Percentiles rank a stretch among this genome's conserved stretches.
These are phyloP conservation scores for Plasmodium gonderi DNA, from an alignment of 169 alveolate genomes.

Conservation along the genomic window DNA sequence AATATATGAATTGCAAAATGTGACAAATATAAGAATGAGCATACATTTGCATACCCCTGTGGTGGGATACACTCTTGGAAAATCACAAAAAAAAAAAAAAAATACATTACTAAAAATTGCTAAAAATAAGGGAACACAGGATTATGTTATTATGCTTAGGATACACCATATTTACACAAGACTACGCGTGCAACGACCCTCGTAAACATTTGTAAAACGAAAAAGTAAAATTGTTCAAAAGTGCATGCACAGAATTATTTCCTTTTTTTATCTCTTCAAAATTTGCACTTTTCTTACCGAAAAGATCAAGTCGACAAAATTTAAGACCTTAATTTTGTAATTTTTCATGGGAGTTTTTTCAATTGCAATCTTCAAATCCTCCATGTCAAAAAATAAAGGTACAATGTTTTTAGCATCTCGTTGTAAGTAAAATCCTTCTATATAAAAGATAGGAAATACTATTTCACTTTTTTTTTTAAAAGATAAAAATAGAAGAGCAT, in stretches of 20 bases:
- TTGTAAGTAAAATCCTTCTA: constrained; percentile 37
- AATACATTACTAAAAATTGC: no score
- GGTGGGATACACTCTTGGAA: no score
- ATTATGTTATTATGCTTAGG: background rate
- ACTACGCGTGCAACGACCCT: background rate
- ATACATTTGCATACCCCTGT: no score
- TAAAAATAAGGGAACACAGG: no score
- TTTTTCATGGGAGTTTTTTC: background rate
- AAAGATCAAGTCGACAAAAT: constrained; percentile 48
- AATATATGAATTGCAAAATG: no score
- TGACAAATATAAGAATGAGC: background rate
- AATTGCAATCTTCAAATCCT: constrained; percentile 35
- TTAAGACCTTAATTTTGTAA: constrained; percentile 51
- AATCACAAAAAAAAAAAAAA: no score
- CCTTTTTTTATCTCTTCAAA: background rate
- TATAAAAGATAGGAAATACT: constrained; percentile 54
- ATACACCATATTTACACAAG: background rate
- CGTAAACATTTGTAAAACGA: no score
- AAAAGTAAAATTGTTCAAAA: background rate
- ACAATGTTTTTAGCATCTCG: constrained; percentile 14
- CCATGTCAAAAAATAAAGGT: constrained; percentile 63
- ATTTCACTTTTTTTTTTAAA: constrained; percentile 52
- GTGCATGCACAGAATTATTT: background rate
- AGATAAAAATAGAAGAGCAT: constrained; percentile 43
- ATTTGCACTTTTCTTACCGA: constrained; percentile 23